Percentiles rank a stretch among this genome's conserved stretches.
These are phyloP conservation scores for Talaromyces sp. DNA, from an alignment of 2,329 filamentous ascomycete species.

Conservation along the genomic window DNA sequence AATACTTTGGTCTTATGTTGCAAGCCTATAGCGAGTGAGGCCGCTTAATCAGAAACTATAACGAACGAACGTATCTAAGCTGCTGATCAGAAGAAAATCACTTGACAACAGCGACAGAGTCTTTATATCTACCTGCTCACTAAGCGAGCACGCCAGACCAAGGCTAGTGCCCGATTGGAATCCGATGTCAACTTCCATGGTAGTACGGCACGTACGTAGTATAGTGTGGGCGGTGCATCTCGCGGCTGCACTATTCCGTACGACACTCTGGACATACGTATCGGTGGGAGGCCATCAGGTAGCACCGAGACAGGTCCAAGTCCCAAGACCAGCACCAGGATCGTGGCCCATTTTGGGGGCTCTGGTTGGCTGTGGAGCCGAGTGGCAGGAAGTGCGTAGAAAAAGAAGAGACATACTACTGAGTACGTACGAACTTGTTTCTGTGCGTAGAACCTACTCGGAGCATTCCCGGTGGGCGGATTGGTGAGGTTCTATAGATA, in stretches of 20 bases:
- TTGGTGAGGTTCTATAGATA: slow-evolving; percentile 10
- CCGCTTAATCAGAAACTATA: neutral
- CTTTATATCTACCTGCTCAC: slow-evolving; percentile 10
- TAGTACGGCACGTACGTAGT: neutral
- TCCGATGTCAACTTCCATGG: neutral
- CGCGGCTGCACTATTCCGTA: neutral
- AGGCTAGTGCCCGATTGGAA: neutral
- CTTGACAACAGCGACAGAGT: neutral
- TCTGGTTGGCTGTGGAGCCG: slow-evolving; percentile 3
- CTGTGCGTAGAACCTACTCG: neutral
- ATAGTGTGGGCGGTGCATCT: neutral
- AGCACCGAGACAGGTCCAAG: slow-evolving; percentile 3
- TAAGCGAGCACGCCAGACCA: neutral
- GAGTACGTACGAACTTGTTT: neutral
- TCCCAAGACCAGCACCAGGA: slow-evolving; percentile 1
- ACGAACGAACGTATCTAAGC: slow-evolving; percentile 6
- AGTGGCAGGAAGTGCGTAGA: neutral
- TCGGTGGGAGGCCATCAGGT: neutral
- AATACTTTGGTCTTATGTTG: neutral
- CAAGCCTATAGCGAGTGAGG: slow-evolving; percentile 12
- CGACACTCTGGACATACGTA: neutral
- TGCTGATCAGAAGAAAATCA: neutral
- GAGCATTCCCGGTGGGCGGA: neutral
- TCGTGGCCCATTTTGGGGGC: neutral
- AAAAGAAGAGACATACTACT: neutral